Evolutionary conservation across 73 alveolate genomes (phyloP), one percentile per base, ranked within the genome.

Genomic region (Paramecium biaurelia): DNA sequence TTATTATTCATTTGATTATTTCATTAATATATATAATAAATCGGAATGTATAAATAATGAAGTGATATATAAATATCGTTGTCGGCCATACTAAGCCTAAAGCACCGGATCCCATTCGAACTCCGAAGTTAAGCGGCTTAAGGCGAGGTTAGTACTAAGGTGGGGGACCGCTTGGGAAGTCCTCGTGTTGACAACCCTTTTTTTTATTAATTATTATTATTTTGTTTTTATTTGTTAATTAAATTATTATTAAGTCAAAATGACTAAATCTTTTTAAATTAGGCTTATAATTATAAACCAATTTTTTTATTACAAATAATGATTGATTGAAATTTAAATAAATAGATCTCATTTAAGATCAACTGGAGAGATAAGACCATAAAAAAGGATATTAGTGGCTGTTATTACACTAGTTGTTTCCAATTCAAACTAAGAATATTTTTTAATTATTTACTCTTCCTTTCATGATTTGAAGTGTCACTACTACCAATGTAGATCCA

Each of bases 101-200:
- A 79, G 99, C 99, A 97, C 99, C 99, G 97, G 99, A 97, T 97
- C 99, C 99, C 99, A 94, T 97, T 99, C 99, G 99, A 98, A 97
- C 99, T 98, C 99, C 98, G 99, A 98, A 98, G 99, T 98, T 98
- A 98, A 98, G 99, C 99, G 99, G 99, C 97, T 92, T 98, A 97
- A 98, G 99, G 99, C 98, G 95, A 85, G 99, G 99, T 95, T 97
- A 98, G 99, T 98, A 98, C 99, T 98, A 98, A 96, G 98, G 99
- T 98, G 99, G 99, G 99, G 98, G 99, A 98, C 99, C 99, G 99
- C 98, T 96, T 97, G 99, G 99, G 99, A 98, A 97, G 97, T 97
- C 99, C 99, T 85, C 92, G 97, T 95, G 98, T 95, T 85, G 98
- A 95, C 89, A 95, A 95, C 98, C 92, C 70, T 67, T 93, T 93